Percentiles rank a stretch among this genome's conserved stretches.
These are phyloP conservation scores for Aspergillus uvarum DNA, from an alignment of 2,329 filamentous ascomycete genomes.

Conservation along the genomic window DNA sequence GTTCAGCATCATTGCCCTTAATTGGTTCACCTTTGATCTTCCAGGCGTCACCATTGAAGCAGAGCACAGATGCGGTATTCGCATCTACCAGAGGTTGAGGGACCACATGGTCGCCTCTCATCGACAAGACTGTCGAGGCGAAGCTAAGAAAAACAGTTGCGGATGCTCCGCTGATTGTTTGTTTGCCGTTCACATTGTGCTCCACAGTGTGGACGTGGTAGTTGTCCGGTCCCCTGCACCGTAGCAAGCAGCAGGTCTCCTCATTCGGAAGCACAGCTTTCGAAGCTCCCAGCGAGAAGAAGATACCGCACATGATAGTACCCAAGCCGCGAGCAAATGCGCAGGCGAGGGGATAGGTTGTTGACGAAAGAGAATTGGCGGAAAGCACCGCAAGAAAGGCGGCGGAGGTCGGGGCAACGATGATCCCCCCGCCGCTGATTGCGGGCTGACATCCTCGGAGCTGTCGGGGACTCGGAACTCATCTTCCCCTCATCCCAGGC, in stretches of 20 bases:
- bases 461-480: slow-evolving; percentile 40
- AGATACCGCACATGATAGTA: slow-evolving; percentile 52
- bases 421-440: slow-evolving; percentile 27
- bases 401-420: slow-evolving; percentile 32
- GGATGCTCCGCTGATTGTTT: slow-evolving; percentile 17
- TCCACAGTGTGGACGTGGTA: slow-evolving; percentile 34
- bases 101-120: slow-evolving; percentile 73
- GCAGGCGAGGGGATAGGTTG: not conserved
- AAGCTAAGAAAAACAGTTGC: slow-evolving; percentile 57
- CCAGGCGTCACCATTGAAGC: slow-evolving; percentile 99
- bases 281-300: slow-evolving; percentile 48
- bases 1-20: slow-evolving; percentile 73
- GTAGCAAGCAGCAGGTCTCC: slow-evolving; percentile 36
- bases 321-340: slow-evolving; percentile 1
- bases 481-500: not conserved
- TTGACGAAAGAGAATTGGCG: not conserved
- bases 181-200: slow-evolving; percentile 18
- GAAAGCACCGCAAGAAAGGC: slow-evolving; percentile 9
- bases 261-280: slow-evolving; percentile 31
- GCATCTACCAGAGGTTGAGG: slow-evolving; percentile 69
- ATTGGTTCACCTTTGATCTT: slow-evolving; percentile 60
- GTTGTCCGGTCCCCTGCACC: slow-evolving; percentile 48
- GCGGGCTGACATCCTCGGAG: slow-evolving; percentile 50
- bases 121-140: slow-evolving; percentile 81
- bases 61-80: slow-evolving; percentile 65